Conservation (phyloP, 768 basidiomycete genomes). For the Suillus spraguei region DNA sequence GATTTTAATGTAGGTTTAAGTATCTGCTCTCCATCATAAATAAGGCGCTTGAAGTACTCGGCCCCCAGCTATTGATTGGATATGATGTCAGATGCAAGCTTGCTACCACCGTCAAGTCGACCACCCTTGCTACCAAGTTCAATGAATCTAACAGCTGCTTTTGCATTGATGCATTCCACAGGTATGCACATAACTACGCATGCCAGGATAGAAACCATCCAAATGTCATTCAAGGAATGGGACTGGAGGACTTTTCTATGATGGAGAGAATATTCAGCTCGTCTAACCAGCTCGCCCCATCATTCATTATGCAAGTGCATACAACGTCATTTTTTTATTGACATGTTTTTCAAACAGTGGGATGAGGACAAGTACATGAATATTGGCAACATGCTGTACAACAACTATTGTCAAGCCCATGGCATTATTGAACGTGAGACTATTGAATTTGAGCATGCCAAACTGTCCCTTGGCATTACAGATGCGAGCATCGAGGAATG, state of each 20-base stretch:
- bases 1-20: constrained; percentile 16
- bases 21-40: constrained; percentile 24
- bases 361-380: too few species aligned
- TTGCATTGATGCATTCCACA: constrained; percentile 35
- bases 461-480: not conserved
- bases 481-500: constrained; percentile 4
- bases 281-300: constrained; percentile 26
- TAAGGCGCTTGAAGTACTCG: constrained; percentile 25
- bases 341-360: too few species aligned
- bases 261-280: constrained; percentile 27
- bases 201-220: constrained; percentile 39
- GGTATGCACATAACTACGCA: constrained; percentile 34
- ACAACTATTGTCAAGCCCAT: constrained; percentile 30
- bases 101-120: constrained; percentile 17
- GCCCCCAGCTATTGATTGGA: constrained; percentile 14
- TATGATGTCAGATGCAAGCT: constrained; percentile 35
- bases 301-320: constrained; percentile 17
- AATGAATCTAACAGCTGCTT: constrained; percentile 13
- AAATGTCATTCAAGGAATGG: constrained; percentile 28
- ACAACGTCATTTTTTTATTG: not conserved
- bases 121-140: constrained; percentile 22
- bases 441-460: not conserved
- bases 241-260: constrained; percentile 38
- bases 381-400: too few species aligned
- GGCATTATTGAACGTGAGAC: constrained; percentile 12